A percentile compares a stretch with the other conserved stretches of the same genome.
These are phyloP conservation scores for Cicer chorassanicum DNA, from an alignment of 306 rosid genomes.

Conservation along the genomic window DNA sequence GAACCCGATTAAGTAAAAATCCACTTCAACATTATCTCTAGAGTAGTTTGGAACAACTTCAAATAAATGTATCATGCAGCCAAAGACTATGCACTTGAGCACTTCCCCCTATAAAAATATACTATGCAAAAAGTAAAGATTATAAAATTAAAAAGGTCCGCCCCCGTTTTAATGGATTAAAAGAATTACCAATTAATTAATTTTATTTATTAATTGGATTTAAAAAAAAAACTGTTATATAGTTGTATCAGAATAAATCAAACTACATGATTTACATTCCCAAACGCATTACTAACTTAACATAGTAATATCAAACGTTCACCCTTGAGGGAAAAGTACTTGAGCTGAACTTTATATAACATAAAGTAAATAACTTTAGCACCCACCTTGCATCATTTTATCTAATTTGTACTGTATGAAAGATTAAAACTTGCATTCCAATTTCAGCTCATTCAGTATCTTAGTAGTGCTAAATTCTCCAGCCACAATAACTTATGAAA, in stretches of 20 bases:
- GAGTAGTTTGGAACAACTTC: conserved; percentile 40
- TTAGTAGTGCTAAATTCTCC: conserved; percentile 19
- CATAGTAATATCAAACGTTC: conserved; percentile 10
- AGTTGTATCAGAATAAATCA: conserved; percentile 21
- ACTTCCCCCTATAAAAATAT: conserved; percentile 8
- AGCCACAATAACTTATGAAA: conserved; percentile 37
- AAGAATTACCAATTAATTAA: too few species aligned
- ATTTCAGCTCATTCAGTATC: neutral
- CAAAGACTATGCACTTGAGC: conserved; percentile 23
- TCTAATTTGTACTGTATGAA: conserved; percentile 53
- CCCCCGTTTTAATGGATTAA: neutral
- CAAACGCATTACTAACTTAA: conserved; percentile 6
- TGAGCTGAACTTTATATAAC: conserved; percentile 22
- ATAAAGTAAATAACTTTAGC: conserved; percentile 3
- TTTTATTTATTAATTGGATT: neutral
- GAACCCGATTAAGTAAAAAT: neutral
- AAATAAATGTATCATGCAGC: conserved; percentile 27
- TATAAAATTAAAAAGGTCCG: neutral
- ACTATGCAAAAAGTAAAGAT: neutral
- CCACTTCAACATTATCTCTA: conserved; percentile 16
- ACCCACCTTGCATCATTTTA: conserved; percentile 56
- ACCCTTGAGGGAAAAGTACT: neutral
- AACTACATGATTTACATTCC: conserved; percentile 21
- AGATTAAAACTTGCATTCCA: conserved; percentile 36
- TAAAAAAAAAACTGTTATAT: neutral